phyloP scores from a whole-genome alignment of 1,284 basidiomycete genomes.

The Ustilago lituana region DNA sequence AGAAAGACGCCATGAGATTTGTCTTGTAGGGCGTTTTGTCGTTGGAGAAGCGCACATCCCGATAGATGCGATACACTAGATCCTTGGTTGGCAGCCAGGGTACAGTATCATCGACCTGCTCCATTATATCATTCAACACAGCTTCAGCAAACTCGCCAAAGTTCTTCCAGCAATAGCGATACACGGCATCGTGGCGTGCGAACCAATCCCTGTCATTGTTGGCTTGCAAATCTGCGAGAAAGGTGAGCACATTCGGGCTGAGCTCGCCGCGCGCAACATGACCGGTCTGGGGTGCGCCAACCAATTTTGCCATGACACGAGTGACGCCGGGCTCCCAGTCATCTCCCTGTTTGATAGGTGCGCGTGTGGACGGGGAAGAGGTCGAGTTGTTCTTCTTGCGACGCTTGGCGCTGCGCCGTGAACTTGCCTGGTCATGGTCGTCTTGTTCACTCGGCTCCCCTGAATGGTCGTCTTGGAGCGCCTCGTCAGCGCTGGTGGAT shows the following conservation, averaged over 20 bases:
- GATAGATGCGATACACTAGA: slow-evolving; percentile 74
- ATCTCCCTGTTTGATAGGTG: neutral
- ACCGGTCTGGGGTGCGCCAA: slow-evolving; percentile 29
- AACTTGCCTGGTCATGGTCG: too few relatives aligned
- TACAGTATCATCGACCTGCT: slow-evolving; percentile 78
- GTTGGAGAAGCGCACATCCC: slow-evolving; percentile 86
- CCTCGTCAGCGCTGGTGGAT: slow-evolving; percentile 21
- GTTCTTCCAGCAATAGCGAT: slow-evolving; percentile 70
- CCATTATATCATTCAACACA: slow-evolving; percentile 75
- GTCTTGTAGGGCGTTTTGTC: slow-evolving; percentile 93
- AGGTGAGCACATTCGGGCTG: slow-evolving; percentile 83
- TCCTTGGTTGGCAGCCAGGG: slow-evolving; percentile 86
- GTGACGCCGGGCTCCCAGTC: slow-evolving; percentile 34
- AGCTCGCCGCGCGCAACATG: slow-evolving; percentile 82
- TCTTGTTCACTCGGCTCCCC: slow-evolving; percentile 7
- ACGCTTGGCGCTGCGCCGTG: slow-evolving; percentile 8
- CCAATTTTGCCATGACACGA: slow-evolving; percentile 28
- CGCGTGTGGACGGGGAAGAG: slow-evolving; percentile 4
- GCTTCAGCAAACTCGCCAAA: slow-evolving; percentile 83
- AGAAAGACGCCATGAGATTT: slow-evolving; percentile 79
- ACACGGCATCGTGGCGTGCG: slow-evolving; percentile 70
- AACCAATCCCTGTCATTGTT: slow-evolving; percentile 89
- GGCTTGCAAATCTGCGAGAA: slow-evolving; percentile 74
- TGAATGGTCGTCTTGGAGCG: slow-evolving; percentile 1
- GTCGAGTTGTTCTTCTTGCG: slow-evolving; percentile 7